These are phyloP conservation scores for Chrysoporthe puriensis DNA, from an alignment of 2,329 filamentous ascomycete species.

Conservation along the genomic window DNA sequence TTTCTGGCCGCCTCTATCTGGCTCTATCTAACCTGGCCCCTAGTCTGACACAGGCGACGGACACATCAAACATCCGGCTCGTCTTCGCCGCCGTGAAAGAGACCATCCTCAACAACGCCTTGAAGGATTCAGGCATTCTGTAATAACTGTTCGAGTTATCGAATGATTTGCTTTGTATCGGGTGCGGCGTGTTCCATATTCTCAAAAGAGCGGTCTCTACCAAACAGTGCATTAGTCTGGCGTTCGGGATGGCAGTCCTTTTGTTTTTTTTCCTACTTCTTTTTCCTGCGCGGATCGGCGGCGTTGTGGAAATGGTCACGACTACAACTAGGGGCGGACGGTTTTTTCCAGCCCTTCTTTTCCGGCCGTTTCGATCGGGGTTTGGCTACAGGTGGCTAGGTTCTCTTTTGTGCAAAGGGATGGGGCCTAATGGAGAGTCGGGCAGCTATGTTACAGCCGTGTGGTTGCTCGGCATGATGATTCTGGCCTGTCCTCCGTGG, in stretches of 20 bases:
- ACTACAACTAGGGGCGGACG: slow-evolving; percentile 1
- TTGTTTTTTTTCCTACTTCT: background rate
- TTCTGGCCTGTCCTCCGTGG: slow-evolving; percentile 12
- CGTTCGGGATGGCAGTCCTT: slow-evolving; percentile 25
- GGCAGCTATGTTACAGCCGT: slow-evolving; percentile 16
- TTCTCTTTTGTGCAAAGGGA: slow-evolving; percentile 1
- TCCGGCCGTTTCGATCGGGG: background rate
- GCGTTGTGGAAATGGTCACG: slow-evolving; percentile 22
- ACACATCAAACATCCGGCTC: slow-evolving; percentile 96
- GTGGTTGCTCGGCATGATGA: slow-evolving; percentile 18
- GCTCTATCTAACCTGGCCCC: slow-evolving; percentile 31
- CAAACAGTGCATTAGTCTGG: slow-evolving; percentile 28
- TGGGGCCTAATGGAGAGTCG: slow-evolving; percentile 4
- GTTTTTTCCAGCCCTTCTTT: background rate
- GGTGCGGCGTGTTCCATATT: slow-evolving; percentile 18
- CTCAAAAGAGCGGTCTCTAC: slow-evolving; percentile 28
- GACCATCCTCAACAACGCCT: slow-evolving; percentile 95
- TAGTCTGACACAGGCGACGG: slow-evolving; percentile 96
- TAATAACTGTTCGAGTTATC: slow-evolving; percentile 46
- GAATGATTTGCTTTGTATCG: slow-evolving; percentile 12
- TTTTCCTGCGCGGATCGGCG: slow-evolving; percentile 16
- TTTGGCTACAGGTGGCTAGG: background rate
- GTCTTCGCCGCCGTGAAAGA: slow-evolving; percentile 99
- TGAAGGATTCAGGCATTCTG: slow-evolving; percentile 97
- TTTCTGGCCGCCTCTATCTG: slow-evolving; percentile 3